Conservation (phyloP, 1,139 yeast genomes). For the Taphrina betulina region DNA sequence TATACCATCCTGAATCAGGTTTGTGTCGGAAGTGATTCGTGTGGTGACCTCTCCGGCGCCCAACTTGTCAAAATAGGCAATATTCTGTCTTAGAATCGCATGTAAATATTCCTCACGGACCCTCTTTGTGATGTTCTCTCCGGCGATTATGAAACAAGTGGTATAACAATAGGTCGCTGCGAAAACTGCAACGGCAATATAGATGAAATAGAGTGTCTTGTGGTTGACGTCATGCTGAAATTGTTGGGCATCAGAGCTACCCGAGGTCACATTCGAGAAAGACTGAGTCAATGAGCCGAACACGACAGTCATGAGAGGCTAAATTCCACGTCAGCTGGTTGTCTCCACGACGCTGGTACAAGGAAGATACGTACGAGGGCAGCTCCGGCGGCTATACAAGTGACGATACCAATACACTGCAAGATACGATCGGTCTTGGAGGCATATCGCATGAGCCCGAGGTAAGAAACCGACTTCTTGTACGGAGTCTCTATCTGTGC, state of each 20-base stretch:
- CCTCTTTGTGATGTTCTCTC: slow-evolving; percentile 49
- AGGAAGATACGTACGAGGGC: slow-evolving; percentile 13
- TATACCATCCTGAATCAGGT: slow-evolving; percentile 50
- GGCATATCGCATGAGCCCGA: slow-evolving; percentile 30
- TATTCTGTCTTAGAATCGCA: slow-evolving; percentile 48
- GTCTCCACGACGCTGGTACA: neutral
- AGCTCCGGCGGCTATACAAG: slow-evolving; percentile 29
- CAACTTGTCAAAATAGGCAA: slow-evolving; percentile 50
- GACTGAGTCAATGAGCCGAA: slow-evolving; percentile 45
- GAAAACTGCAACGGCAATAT: slow-evolving; percentile 40
- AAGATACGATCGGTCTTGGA: slow-evolving; percentile 13
- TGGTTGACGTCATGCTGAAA: slow-evolving; percentile 40
- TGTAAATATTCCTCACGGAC: slow-evolving; percentile 47
- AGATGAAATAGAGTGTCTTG: slow-evolving; percentile 40
- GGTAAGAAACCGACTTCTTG: slow-evolving; percentile 14
- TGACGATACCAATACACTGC: slow-evolving; percentile 16
- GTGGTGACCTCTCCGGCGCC: slow-evolving; percentile 50
- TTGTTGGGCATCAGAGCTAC: slow-evolving; percentile 34
- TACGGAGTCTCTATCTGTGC: slow-evolving; percentile 25
- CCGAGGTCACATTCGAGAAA: slow-evolving; percentile 43
- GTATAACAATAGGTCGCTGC: slow-evolving; percentile 40
- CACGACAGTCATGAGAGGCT: slow-evolving; percentile 42
- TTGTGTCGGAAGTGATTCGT: slow-evolving; percentile 50
- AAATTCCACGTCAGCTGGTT: neutral
- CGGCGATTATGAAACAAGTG: slow-evolving; percentile 43